Conservation (phyloP, 192 early-diverging fungal genomes). For the Entophlyctis luteolus region DNA sequence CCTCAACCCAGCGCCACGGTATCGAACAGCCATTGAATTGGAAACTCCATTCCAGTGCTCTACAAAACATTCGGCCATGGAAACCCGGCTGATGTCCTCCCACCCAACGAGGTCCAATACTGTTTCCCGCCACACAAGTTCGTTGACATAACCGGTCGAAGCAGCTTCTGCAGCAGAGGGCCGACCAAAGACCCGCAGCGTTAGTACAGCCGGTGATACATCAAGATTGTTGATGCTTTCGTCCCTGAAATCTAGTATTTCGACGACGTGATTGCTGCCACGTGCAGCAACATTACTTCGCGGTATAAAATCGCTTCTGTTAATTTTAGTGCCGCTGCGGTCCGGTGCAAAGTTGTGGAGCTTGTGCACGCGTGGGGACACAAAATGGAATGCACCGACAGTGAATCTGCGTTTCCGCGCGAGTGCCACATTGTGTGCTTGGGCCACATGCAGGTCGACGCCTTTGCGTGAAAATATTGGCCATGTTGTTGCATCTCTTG, state of each 20-base stretch:
- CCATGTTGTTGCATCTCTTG: not conserved
- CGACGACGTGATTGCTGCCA: too few species aligned
- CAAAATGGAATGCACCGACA: not conserved
- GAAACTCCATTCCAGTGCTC: slow-evolving; percentile 4
- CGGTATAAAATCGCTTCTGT: too few species aligned
- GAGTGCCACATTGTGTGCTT: not conserved
- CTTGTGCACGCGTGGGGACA: too few species aligned
- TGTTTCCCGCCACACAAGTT: not conserved
- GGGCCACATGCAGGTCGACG: not conserved
- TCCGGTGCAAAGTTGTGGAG: too few species aligned
- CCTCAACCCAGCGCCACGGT: slow-evolving; percentile 1
- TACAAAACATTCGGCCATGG: slow-evolving; percentile 1
- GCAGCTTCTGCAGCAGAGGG: too few species aligned
- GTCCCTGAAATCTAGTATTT: not conserved
- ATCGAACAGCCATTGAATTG: not conserved
- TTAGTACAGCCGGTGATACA: not conserved
- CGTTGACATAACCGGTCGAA: not conserved
- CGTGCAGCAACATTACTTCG: too few species aligned
- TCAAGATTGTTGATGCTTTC: not conserved
- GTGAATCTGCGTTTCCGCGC: not conserved
- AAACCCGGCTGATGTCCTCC: slow-evolving; percentile 4
- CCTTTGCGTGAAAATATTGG: not conserved
- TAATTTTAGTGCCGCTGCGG: too few species aligned
- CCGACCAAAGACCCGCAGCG: not conserved
- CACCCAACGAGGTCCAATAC: not conserved